phyloP scores from a whole-genome alignment of 305 asterid genomes.

The Fraxinus albicans region DNA sequence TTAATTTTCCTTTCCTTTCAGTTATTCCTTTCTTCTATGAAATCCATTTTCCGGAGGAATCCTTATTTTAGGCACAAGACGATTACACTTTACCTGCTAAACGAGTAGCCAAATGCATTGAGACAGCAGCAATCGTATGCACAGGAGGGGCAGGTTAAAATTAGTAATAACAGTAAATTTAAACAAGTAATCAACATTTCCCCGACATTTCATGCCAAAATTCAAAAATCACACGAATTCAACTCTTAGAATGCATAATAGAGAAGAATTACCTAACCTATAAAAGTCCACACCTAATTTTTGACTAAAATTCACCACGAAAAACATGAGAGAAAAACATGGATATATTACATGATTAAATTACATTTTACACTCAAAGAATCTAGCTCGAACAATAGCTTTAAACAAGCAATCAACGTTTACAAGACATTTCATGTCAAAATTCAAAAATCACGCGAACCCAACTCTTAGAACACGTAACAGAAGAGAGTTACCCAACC shows the following conservation, averaged over 20 bases:
- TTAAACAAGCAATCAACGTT: neutral
- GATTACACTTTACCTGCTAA: neutral
- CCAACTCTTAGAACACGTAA: conserved; percentile 8
- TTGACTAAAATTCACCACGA: neutral
- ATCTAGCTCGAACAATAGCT: too few relatives aligned
- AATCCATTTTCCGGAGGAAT: neutral
- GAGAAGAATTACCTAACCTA: neutral
- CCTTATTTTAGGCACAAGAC: neutral
- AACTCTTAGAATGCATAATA: conserved; percentile 14
- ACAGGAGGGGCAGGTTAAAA: neutral
- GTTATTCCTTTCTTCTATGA: neutral
- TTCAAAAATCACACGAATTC: neutral
- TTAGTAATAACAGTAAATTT: neutral
- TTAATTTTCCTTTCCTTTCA: neutral
- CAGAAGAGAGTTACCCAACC: neutral
- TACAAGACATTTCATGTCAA: conserved; percentile 13
- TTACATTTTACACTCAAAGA: neutral
- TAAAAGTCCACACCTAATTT: neutral
- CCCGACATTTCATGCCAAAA: conserved; percentile 8
- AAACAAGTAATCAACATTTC: neutral
- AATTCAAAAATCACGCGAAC: conserved; percentile 2
- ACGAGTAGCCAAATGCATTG: conserved; percentile 1
- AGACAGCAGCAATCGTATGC: neutral
- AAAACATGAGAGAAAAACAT: neutral
- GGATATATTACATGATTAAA: neutral